Evolutionary conservation across 2,329 filamentous ascomycete species (phyloP).

Genomic region (Ciborinia camelliae): DNA sequence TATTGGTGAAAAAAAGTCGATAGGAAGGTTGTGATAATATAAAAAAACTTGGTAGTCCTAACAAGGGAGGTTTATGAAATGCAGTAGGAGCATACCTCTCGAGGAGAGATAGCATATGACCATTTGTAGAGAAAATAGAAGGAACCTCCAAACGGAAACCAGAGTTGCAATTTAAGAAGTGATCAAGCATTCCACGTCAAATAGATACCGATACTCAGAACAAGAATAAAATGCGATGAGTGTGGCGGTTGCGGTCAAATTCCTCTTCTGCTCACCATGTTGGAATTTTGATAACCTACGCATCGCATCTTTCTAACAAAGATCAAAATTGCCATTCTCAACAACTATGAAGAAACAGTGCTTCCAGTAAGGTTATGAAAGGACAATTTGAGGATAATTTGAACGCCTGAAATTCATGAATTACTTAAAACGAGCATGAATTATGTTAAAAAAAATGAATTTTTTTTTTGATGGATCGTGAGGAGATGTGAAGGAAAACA

Average conservation of each 20-base stretch:
- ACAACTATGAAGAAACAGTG: neutral
- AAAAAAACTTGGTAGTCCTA: neutral
- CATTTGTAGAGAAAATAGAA: neutral
- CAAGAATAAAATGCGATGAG: neutral
- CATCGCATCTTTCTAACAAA: neutral
- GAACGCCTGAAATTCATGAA: too few species aligned
- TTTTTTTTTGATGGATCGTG: neutral
- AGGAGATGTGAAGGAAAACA: neutral
- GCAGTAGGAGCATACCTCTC: neutral
- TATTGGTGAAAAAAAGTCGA: too few species aligned
- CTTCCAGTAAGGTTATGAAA: too few species aligned
- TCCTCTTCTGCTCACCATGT: neutral
- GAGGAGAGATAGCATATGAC: neutral
- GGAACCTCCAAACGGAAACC: neutral
- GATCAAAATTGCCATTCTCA: neutral
- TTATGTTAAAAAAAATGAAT: neutral
- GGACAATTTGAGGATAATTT: too few species aligned
- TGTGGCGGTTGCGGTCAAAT: neutral
- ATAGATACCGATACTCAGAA: neutral
- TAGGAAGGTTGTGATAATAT: neutral
- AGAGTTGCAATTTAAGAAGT: neutral
- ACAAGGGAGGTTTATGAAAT: too few species aligned
- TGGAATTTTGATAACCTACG: neutral
- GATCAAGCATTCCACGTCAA: too few species aligned
- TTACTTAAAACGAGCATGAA: too few species aligned